Evolutionary conservation across 2,329 filamentous ascomycete species (phyloP).

Genomic region (Colletotrichum sp.): DNA sequence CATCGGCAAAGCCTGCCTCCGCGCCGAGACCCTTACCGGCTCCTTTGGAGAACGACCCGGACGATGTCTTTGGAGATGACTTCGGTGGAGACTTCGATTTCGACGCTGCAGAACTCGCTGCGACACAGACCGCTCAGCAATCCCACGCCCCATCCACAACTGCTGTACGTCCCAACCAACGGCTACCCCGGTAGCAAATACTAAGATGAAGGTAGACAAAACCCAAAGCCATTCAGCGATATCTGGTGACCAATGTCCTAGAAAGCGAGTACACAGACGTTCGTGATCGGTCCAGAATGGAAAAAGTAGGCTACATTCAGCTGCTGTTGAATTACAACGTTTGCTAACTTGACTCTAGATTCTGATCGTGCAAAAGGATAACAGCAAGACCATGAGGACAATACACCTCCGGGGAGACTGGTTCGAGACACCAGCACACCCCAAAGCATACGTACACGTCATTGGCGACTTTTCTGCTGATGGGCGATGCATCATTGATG

Average conservation of each 20-base stretch:
- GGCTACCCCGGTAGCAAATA: conserved; percentile 37
- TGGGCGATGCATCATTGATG: conserved; percentile 82
- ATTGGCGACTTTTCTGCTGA: conserved; percentile 75
- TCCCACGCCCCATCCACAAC: conserved; percentile 24
- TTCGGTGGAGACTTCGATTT: conserved; percentile 80
- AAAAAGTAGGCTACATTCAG: conserved; percentile 67
- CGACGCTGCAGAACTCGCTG: conserved; percentile 75
- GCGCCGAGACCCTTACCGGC: not conserved
- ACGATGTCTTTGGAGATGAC: conserved; percentile 77
- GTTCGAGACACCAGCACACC: conserved; percentile 78
- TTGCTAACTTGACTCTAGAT: conserved; percentile 57
- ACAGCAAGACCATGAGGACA: conserved; percentile 66
- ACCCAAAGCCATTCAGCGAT: conserved; percentile 82
- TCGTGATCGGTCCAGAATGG: conserved; percentile 62
- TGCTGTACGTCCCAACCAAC: conserved; percentile 40
- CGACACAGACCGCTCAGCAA: conserved; percentile 66
- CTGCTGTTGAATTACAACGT: not conserved
- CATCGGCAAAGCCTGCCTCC: not conserved
- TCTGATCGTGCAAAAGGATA: conserved; percentile 82
- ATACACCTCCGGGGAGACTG: conserved; percentile 86
- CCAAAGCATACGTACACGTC: conserved; percentile 82
- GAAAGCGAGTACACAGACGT: conserved; percentile 71
- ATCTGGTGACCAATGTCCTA: conserved; percentile 77
- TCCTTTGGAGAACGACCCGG: conserved; percentile 47
- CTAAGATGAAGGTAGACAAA: conserved; percentile 76